Evolutionary conservation across 2,329 filamentous ascomycete genomes (phyloP).

Genomic region (Thielaviopsis musarum): DNA sequence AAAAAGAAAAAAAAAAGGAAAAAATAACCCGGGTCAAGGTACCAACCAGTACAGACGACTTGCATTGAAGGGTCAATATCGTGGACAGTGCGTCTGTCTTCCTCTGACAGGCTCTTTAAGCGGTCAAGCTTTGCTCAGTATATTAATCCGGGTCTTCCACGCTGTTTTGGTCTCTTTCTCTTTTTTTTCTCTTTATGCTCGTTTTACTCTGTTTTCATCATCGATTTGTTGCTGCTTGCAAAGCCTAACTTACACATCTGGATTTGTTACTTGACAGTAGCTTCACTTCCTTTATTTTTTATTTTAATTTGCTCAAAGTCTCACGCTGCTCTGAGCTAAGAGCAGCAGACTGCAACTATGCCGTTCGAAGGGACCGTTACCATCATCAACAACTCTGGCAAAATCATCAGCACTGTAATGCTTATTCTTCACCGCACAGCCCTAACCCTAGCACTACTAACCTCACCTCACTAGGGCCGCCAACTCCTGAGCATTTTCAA

Average conservation of each 20-base stretch:
- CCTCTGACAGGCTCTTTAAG: not conserved
- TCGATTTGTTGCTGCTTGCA: not conserved
- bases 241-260: not conserved
- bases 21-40: not conserved
- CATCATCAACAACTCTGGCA: slow-evolving; percentile 79
- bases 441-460: slow-evolving; percentile 1
- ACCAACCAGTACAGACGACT: not conserved
- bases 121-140: not conserved
- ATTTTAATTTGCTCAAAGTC: not conserved
- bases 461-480: slow-evolving; percentile 47
- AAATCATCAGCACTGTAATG: slow-evolving; percentile 73
- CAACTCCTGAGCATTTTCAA: slow-evolving; percentile 82
- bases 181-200: not conserved
- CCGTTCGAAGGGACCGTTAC: slow-evolving; percentile 56
- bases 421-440: not conserved
- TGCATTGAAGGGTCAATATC: not conserved
- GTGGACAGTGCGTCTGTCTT: not conserved
- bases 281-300: not conserved
- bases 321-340: not conserved
- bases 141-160: not conserved
- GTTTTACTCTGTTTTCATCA: not conserved
- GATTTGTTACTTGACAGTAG: not conserved
- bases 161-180: not conserved
- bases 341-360: slow-evolving; percentile 18
- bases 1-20: not conserved